Percentiles rank a stretch among this genome's conserved stretches.
These are phyloP conservation scores for Oemleria cerasiformis DNA, from an alignment of 306 rosid species.

Conservation along the genomic window DNA sequence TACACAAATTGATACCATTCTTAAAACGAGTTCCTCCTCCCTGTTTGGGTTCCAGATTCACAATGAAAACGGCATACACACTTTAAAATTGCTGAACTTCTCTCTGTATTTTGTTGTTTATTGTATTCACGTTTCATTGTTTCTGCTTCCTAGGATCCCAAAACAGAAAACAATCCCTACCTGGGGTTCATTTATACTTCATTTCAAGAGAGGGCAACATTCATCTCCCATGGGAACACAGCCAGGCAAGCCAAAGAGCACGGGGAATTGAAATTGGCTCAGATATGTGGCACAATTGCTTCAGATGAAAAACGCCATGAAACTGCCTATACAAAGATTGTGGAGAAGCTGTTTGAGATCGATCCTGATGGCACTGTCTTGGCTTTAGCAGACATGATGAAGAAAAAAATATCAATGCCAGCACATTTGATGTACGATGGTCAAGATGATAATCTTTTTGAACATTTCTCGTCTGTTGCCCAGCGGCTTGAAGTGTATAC, in stretches of 20 bases:
- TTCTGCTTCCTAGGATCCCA: background rate
- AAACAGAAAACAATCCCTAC: background rate
- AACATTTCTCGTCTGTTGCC: slow-evolving; percentile 52
- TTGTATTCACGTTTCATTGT: background rate
- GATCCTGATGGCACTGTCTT: slow-evolving; percentile 22
- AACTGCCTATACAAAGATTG: slow-evolving; percentile 53
- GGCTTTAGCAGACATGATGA: slow-evolving; percentile 23
- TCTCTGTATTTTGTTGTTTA: too few relatives aligned
- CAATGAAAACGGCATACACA: too few relatives aligned
- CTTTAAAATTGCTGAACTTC: too few relatives aligned
- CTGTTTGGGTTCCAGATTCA: too few relatives aligned
- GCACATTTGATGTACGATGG: slow-evolving; percentile 67
- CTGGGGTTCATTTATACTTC: slow-evolving; percentile 54
- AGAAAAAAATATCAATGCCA: slow-evolving; percentile 49
- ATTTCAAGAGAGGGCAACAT: slow-evolving; percentile 72
- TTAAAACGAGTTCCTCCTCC: too few relatives aligned
- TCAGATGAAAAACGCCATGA: slow-evolving; percentile 72
- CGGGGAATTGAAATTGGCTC: slow-evolving; percentile 66
- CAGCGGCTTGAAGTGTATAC: slow-evolving; percentile 62
- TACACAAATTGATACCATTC: too few relatives aligned
- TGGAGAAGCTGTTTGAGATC: slow-evolving; percentile 13
- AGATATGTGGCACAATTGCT: slow-evolving; percentile 65
- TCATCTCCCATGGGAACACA: slow-evolving; percentile 71
- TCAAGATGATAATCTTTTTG: slow-evolving; percentile 47
- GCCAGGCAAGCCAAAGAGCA: slow-evolving; percentile 61